Evolutionary conservation across 495 filamentous ascomycete species (phyloP), one percentile per base, ranked within the genome.

Genomic region (Xylaria palmicola): DNA sequence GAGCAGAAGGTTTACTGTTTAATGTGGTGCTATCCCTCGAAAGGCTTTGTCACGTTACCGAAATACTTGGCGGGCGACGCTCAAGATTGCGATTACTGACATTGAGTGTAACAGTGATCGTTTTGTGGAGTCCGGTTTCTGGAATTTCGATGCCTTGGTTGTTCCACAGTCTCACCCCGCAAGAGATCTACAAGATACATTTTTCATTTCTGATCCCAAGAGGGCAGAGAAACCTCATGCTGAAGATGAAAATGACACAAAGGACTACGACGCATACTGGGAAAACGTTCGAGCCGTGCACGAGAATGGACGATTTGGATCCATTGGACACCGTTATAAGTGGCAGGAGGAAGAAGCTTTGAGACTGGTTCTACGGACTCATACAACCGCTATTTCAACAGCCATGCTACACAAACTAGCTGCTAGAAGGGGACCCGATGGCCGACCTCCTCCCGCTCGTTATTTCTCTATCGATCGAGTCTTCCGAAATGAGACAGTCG

Each of bases 391-490:
- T 43, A 83, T 96, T 62, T 92, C 88, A 20, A 87, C 93, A 7
- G 88, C 88, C 63, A 89, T 96, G 81, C 85, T 98, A 53, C 86
- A 97, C 77, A 92, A 92, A 70, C 84, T 97, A 27, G 92, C 94
- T 24, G 82, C 86, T 55, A 83, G 88, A 74, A 74, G 71, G 61
- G 77, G 72, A 6, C 68, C 73, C 9, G 75, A 83, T 48, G 80
- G 82, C 15, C 74, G 75, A 30, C 75, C 78, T 32, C 79, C 77
- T 8, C 92, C 94, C 0, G 92, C 92, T 12, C 85, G 92, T 52
- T 97, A 95, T 79, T 98, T 98, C 83, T 93, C 89, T 60, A 98
- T 98, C 76, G 94, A 98, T 74, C 86, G 93, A 32, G 94, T 98
- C 60, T 98, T 98, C 86, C 83, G 91, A 65, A 81, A 80, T 74